Base-by-base conservation (phyloP, 2,329 filamentous ascomycete genomes). In the Aureobasidium pullulans region DNA sequence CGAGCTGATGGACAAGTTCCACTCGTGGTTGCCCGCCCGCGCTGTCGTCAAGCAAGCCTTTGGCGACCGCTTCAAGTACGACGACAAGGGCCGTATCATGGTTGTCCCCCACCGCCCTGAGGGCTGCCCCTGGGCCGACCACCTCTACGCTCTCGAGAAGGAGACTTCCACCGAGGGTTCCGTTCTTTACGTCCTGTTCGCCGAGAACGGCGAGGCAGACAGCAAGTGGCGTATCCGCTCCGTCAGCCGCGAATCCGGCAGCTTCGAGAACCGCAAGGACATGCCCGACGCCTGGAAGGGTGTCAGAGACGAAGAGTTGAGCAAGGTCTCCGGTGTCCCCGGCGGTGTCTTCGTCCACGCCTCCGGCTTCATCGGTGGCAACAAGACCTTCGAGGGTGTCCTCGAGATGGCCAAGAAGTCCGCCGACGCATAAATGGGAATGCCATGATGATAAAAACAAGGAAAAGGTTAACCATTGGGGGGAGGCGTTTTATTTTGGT, bases 281-380 rank as follows among this genome's bases (percentile, higher is more conserved):
- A 79, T 99, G 65, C 93, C 93, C 4, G 90, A 95, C 75, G 82
- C 85, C 16, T 99, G 94, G 94, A 86, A 93, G 68, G 94, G 94
- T 7, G 86, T 96, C 64, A 82, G 94, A 42, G 94, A 97, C 70
- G 86, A 88, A 66, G 85, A 92, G 73, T 79, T 99, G 57, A 90
- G 93, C 72, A 81, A 82, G 66, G 80, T 91, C 15, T 77, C 82
- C 28, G 85, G 86, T 37, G 79, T 90, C 31, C 77, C 79, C 5
- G 90, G 92, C 6, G 86, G 89, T 63, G 86, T 99, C 31, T 99
- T 99, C 72, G 88, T 96, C 32, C 94, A 99, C 72, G 92, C 92
- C 3, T 87, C 88, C 57, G 94, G 94, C 31, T 99, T 99, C 76
- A 97, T 97, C 70, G 94, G 94, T 16, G 94, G 94, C 2, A 95